Evolutionary conservation across 208 protist genomes (phyloP).

Genomic region (Phytomonas francai): DNA sequence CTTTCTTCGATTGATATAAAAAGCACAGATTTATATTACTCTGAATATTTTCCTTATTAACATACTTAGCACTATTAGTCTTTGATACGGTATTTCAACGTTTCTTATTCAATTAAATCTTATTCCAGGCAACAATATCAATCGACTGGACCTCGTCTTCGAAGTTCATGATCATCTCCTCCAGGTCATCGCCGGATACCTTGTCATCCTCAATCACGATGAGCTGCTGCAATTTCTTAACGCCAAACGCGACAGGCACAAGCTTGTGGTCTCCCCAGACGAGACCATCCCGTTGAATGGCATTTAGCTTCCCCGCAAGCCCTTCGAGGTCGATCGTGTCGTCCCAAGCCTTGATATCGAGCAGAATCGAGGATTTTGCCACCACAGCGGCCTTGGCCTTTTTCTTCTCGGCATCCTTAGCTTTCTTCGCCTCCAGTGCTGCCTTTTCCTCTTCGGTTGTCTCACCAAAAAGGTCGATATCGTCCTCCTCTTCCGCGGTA

Average conservation of each 20-base stretch:
- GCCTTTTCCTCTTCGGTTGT: conserved; percentile 78
- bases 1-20: background rate
- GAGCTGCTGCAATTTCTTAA: conserved; percentile 95
- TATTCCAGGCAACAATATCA: conserved; percentile 95
- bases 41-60: conserved; percentile 2
- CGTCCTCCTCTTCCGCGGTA: conserved; percentile 56
- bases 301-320: conserved; percentile 80
- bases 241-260: conserved; percentile 90
- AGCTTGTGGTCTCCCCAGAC: conserved; percentile 89
- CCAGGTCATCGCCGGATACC: conserved; percentile 90
- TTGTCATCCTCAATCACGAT: conserved; percentile 94
- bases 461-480: conserved; percentile 88
- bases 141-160: conserved; percentile 94
- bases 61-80: background rate
- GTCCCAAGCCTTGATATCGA: conserved; percentile 93
- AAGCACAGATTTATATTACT: background rate
- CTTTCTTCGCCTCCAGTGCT: conserved; percentile 84
- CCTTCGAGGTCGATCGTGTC: conserved; percentile 84
- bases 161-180: conserved; percentile 89
- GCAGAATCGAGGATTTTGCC: conserved; percentile 87
- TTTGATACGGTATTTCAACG: background rate
- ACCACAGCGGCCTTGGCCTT: conserved; percentile 75
- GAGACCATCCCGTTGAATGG: conserved; percentile 82
- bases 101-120: conserved; percentile 74
- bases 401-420: conserved; percentile 74